Conservation (phyloP, 768 basidiomycete genomes). For the Mycena haematopus region DNA sequence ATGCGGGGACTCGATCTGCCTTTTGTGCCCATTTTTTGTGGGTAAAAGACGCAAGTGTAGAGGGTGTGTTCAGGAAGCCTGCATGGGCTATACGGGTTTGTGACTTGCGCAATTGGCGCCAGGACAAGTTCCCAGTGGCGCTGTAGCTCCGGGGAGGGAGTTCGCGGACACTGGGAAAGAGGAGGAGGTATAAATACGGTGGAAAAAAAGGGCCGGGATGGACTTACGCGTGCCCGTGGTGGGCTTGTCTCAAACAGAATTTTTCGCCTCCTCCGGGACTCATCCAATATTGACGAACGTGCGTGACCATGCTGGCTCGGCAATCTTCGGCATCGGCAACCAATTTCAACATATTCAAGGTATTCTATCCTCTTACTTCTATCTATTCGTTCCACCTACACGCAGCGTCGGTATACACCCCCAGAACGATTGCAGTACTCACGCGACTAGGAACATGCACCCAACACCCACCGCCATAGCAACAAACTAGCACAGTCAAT, state of each 20-base stretch:
- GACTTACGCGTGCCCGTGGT: constrained; percentile 21
- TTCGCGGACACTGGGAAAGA: constrained; percentile 9
- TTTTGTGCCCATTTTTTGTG: constrained; percentile 61
- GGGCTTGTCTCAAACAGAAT: constrained; percentile 15
- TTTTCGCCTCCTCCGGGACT: neutral
- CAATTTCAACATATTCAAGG: neutral
- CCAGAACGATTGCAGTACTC: constrained; percentile 46
- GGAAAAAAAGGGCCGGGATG: neutral
- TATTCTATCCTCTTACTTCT: constrained; percentile 17
- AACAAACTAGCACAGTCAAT: constrained; percentile 65
- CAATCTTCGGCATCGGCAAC: neutral
- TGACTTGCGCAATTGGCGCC: constrained; percentile 32
- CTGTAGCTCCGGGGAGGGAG: constrained; percentile 7
- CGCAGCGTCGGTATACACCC: constrained; percentile 23
- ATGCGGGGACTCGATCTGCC: constrained; percentile 82
- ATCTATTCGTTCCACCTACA: constrained; percentile 80
- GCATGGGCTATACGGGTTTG: constrained; percentile 37
- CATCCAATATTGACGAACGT: neutral
- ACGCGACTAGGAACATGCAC: constrained; percentile 94
- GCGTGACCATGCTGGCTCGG: neutral
- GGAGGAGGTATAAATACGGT: constrained; percentile 1
- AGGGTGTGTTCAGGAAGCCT: constrained; percentile 35
- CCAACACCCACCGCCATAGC: constrained; percentile 91
- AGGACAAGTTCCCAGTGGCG: neutral
- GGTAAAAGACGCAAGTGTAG: constrained; percentile 22